Evolutionary conservation across 768 basidiomycete species (phyloP), one percentile per base, ranked within the genome.

Genomic region (Tylopilus felleus): DNA sequence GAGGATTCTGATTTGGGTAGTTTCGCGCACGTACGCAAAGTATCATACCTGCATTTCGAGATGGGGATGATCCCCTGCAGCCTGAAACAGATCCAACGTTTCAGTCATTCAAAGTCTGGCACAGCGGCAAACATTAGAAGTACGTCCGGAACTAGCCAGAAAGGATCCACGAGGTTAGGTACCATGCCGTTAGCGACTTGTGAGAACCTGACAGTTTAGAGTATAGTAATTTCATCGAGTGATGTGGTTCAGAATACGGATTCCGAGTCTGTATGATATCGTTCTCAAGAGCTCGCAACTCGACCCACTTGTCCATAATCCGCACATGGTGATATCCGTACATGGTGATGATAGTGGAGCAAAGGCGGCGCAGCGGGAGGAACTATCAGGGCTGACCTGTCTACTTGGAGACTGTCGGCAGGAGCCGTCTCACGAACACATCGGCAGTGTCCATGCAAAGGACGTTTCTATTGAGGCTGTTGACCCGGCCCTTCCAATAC

Each of bases 401-500:
- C 35, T 17, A 17, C 35, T 17, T 36, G 16, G 35, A 36, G 35
- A 36, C 35, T 17, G 35, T 16, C 17, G 16, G 35, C 14, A 36
- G 17, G 16, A 16, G 5, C 13, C 17, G 35, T 36, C 17, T 36
- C 35, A 36, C 35, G 16, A 36, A 14, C 33, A 33, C 33, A 14
- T 33, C n/a, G 33, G 33, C 33, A 9, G 9, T 14, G 16, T 41
- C 40, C 40, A 53, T 29, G 29, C 39, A 14, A 40, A 23, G 2
- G n/a, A 41, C 9, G 28, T n/a, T 39, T 45, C 43, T 47, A 58
- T 39, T 23, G 51, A 28, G 45, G 21, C 0, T 52, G 40, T 19
- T 60, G 60, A 51, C 38, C 45, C 36, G 42, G 28, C n/a, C 43
- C 44, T 12, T 70, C 68, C 47, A n/a, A 27, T 31, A 54, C 53